Evolutionary conservation across 1,284 basidiomycete species (phyloP), one percentile per base, ranked within the genome.

Genomic region (Rhodotorula glutinis): DNA sequence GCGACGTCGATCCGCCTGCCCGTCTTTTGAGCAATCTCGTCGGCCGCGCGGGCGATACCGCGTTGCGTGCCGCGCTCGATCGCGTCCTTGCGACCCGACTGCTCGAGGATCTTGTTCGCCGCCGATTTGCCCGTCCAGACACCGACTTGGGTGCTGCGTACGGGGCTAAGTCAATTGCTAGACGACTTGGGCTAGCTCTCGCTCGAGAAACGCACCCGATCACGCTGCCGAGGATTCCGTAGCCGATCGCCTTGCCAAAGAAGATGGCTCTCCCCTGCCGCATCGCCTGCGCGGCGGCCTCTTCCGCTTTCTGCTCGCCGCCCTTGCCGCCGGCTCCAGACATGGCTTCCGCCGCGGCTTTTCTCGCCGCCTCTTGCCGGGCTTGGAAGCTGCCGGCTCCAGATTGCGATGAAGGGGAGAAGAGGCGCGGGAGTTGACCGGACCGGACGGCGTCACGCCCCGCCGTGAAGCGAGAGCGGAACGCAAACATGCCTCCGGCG

Each of bases 211-310:
- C 66, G 27, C 33, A 68, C 66, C 66, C 66, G 3, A 56, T 14
- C 16, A 68, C 43, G n/a, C 55, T 58, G 1, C 66, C 66, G 4
- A 64, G 46, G 17, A 68, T 60, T 13, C 66, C 66, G 29, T 58
- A 68, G 14, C 62, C 66, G 33, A 68, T 49, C 17, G 62, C 66
- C 33, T 65, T 68, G n/a, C 59, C 66, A 17, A 68, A 57, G 30
- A 68, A 58, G 4, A 33, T 10, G 7, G 59, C 66, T 53, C 53
- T 61, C 3, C 62, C 60, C 25, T 47, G 27, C 23, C 66, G 51
- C 51, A 64, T 62, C 38, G 40, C 54, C 40, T 68, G 47, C 30
- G 57, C 53, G n/a, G 63, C 63, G n/a, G 60, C 53, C 10, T 64
- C 41, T 5, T 43, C 59, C 2, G 41, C 55, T 13, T 52, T 43